Conservation (phyloP, 768 basidiomycete species). For the Infundibulicybe gibba region DNA sequence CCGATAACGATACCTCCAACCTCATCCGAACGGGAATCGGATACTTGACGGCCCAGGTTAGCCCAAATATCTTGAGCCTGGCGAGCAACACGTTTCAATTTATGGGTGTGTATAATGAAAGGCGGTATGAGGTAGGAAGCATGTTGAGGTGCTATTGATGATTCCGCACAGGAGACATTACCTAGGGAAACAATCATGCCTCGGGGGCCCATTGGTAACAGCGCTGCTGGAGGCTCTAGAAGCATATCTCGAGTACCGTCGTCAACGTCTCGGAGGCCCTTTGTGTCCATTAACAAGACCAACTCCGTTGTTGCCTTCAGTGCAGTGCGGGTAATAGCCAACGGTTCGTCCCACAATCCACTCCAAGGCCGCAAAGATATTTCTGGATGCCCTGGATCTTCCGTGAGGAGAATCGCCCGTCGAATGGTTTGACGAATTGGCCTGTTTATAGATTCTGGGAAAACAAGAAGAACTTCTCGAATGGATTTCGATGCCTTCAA, state of each 20-base stretch:
- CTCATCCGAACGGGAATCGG: constrained; percentile 18
- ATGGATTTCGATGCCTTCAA: constrained; percentile 29
- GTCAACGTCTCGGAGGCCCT: constrained; percentile 33
- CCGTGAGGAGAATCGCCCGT: constrained; percentile 20
- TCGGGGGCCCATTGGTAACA: constrained; percentile 38
- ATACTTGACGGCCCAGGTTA: constrained; percentile 20
- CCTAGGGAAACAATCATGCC: constrained; percentile 18
- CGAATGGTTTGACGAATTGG: constrained; percentile 33
- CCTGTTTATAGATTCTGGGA: constrained; percentile 31
- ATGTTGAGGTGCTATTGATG: constrained; percentile 25
- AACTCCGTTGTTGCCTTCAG: constrained; percentile 41
- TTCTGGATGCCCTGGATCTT: constrained; percentile 30
- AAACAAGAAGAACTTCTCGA: constrained; percentile 44
- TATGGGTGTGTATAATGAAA: constrained; percentile 43
- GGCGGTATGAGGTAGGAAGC: constrained; percentile 60
- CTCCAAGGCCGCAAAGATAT: constrained; percentile 33
- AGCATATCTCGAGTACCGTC: constrained; percentile 31
- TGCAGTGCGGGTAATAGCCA: constrained; percentile 30
- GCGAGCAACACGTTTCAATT: constrained; percentile 10
- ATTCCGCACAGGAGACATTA: constrained; percentile 26
- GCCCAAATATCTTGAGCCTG: constrained; percentile 23
- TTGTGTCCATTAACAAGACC: constrained; percentile 49
- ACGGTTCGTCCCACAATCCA: constrained; percentile 12
- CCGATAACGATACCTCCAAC: constrained; percentile 36
- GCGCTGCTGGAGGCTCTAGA: constrained; percentile 32